Conservation (phyloP, 345 rosid genomes). For the Rhodamnia argentea region DNA sequence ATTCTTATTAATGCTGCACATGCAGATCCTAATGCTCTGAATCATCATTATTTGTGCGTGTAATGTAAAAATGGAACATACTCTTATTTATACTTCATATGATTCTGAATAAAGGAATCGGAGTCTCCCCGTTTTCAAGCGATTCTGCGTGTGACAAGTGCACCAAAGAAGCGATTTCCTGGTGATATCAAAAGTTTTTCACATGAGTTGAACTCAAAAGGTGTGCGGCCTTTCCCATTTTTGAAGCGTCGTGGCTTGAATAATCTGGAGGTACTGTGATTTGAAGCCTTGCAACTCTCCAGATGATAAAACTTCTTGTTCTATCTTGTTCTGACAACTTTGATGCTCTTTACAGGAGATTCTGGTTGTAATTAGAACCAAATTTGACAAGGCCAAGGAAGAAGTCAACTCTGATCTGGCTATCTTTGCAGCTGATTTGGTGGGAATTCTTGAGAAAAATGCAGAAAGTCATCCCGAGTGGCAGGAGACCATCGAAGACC, state of each 20-base stretch:
- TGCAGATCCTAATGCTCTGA: not conserved
- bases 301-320: not conserved
- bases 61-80: slow-evolving; percentile 1
- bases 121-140: slow-evolving; percentile 99
- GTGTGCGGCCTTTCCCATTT: slow-evolving; percentile 93
- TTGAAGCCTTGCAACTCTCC: not conserved
- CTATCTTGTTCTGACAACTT: slow-evolving; percentile 6
- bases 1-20: slow-evolving; percentile 1
- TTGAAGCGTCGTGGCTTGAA: slow-evolving; percentile 88
- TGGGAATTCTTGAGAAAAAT: slow-evolving; percentile 94
- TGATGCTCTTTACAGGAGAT: slow-evolving; percentile 47
- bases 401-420: slow-evolving; percentile 99
- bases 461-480: slow-evolving; percentile 96
- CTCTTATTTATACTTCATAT: slow-evolving; percentile 40
- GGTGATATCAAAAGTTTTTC: slow-evolving; percentile 97
- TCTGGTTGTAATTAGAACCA: slow-evolving; percentile 71
- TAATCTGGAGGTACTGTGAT: slow-evolving; percentile 64
- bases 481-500: slow-evolving; percentile 97
- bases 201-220: slow-evolving; percentile 97
- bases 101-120: slow-evolving; percentile 87
- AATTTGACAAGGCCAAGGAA: slow-evolving; percentile 98
- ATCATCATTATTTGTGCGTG: not conserved
- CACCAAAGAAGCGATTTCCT: slow-evolving; percentile 90
- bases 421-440: slow-evolving; percentile 91
- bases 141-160: slow-evolving; percentile 90